phyloP scores from a whole-genome alignment of 441 rosid species.

The Raphanus hybrid region DNA sequence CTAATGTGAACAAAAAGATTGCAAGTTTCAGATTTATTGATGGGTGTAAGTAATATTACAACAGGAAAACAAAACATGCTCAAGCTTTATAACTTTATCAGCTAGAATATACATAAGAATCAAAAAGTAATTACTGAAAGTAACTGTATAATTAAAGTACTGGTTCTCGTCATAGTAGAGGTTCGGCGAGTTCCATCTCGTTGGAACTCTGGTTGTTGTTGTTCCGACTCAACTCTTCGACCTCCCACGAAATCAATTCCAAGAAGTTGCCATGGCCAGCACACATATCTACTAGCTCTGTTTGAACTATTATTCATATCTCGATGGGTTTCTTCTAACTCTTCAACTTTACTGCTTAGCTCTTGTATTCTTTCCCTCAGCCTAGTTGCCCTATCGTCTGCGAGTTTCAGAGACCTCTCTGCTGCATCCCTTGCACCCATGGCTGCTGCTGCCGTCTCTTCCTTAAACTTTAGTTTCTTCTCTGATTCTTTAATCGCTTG shows the following conservation, averaged over 20 bases:
- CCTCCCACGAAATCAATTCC: constrained; percentile 85
- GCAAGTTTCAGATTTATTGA: neutral
- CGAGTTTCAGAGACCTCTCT: constrained; percentile 83
- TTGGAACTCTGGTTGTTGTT: constrained; percentile 60
- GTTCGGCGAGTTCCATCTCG: constrained; percentile 98
- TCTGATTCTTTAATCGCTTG: constrained; percentile 73
- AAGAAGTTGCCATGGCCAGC: constrained; percentile 99
- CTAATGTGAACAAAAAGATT: neutral
- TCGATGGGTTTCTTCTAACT: constrained; percentile 72
- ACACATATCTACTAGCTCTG: constrained; percentile 75
- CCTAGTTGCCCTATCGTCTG: constrained; percentile 80
- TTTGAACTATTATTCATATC: constrained; percentile 54
- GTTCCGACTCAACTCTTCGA: constrained; percentile 48
- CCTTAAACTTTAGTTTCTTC: constrained; percentile 88
- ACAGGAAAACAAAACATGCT: constrained; percentile 20
- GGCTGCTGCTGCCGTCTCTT: constrained; percentile 92
- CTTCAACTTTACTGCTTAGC: constrained; percentile 80
- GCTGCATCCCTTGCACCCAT: constrained; percentile 99
- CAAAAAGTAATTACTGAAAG: constrained; percentile 27
- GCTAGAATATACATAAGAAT: constrained; percentile 31
- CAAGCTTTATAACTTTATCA: constrained; percentile 13
- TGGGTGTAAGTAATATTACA: constrained; percentile 16
- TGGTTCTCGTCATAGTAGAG: constrained; percentile 60
- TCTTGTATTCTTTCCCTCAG: constrained; percentile 90
- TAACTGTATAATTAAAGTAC: constrained; percentile 11